A percentile compares a stretch with the other conserved stretches of the same genome.
Conservation (phyloP, 768 basidiomycete genomes). For the Leccinum ochraceum region DNA sequence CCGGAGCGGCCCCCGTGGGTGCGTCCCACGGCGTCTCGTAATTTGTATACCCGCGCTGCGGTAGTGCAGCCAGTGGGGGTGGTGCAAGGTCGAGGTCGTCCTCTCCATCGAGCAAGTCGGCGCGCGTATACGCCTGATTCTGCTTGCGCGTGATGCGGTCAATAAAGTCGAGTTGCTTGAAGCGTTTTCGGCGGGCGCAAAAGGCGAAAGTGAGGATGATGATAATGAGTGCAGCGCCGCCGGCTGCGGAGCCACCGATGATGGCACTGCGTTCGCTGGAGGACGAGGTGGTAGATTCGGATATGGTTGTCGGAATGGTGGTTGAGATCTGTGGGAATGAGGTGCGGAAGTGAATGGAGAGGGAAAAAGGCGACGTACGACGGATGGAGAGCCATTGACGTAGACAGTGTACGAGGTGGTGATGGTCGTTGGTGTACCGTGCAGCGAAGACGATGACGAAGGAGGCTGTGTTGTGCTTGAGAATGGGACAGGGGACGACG, state of each 20-base stretch:
- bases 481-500: not conserved
- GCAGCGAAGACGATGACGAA: conserved; percentile 2
- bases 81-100: conserved; percentile 15
- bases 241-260: conserved; percentile 45
- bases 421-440: conserved; percentile 19
- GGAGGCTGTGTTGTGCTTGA: not conserved
- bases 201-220: conserved; percentile 39
- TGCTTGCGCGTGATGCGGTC: conserved; percentile 30
- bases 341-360: not conserved
- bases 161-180: conserved; percentile 35
- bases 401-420: conserved; percentile 22
- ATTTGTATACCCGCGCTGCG: conserved; percentile 15
- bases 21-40: conserved; percentile 27
- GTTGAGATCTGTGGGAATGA: conserved; percentile 14
- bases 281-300: not conserved
- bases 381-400: conserved; percentile 13
- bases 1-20: not conserved
- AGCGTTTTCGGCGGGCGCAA: conserved; percentile 37
- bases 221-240: conserved; percentile 38
- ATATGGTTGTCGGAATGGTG: conserved; percentile 23
- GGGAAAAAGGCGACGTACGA: conserved; percentile 15
- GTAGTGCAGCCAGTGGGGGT: conserved; percentile 2
- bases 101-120: conserved; percentile 28
- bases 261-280: conserved; percentile 36
- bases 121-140: conserved; percentile 19